phyloP scores from a whole-genome alignment of 805 yeast species.

The Ogataea siamensis region DNA sequence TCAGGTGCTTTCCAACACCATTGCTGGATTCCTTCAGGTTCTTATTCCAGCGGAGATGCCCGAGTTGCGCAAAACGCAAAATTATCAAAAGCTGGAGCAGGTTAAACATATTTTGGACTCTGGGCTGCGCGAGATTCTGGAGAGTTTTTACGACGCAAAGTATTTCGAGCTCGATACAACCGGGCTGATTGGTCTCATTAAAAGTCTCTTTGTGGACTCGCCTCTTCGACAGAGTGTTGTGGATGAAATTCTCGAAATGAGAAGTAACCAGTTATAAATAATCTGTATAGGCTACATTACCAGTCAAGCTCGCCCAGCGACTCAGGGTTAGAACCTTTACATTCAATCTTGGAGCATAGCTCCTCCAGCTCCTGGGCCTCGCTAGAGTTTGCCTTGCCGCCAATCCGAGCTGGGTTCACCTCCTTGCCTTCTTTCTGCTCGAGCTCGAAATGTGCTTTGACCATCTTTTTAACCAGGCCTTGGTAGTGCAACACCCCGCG shows the following conservation, averaged over 20 bases:
- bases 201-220: constrained; percentile 46
- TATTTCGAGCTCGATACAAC: constrained; percentile 47
- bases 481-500: constrained; percentile 59
- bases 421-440: constrained; percentile 46
- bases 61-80: constrained; percentile 21
- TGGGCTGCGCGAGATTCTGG: constrained; percentile 47
- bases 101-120: constrained; percentile 26
- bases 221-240: constrained; percentile 43
- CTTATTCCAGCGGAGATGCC: constrained; percentile 7
- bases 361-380: constrained; percentile 50
- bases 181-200: constrained; percentile 42
- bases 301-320: constrained; percentile 30
- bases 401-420: constrained; percentile 52
- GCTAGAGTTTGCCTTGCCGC: constrained; percentile 38
- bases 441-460: constrained; percentile 47
- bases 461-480: constrained; percentile 54
- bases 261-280: constrained; percentile 23
- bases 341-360: constrained; percentile 50
- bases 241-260: constrained; percentile 44
- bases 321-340: constrained; percentile 43
- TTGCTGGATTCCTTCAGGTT: constrained; percentile 12
- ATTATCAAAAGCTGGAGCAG: constrained; percentile 32
- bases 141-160: constrained; percentile 49
- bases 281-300: constrained; percentile 21
- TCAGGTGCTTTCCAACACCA: constrained; percentile 19